Evolutionary conservation across 2,329 filamentous ascomycete genomes (phyloP), one percentile per base, ranked within the genome.

Genomic region (Zymoseptoria crescenta): DNA sequence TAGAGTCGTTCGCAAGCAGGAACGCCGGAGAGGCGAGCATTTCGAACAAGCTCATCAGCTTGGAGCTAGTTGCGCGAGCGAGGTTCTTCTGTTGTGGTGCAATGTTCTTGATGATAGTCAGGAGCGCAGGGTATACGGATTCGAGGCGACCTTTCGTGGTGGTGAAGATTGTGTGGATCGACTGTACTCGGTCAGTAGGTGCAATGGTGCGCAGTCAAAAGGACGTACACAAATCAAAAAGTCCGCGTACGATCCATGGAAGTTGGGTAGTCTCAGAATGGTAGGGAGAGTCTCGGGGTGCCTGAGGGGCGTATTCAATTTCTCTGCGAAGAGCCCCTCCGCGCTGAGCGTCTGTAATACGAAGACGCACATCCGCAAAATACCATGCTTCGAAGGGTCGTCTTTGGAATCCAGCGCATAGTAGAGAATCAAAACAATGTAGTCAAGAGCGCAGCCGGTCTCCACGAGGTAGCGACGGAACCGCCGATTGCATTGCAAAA

Each of bases 391-490:
- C 1, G 91, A 86, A 20, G 88, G 79, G 69, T 97, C 93, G 49
- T 85, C 83, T 70, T 91, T 91, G 73, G 94, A 88, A 71, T 96
- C 91, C 52, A 96, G 84, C 4, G 92, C 91, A 72, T 97, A 96
- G 75, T 95, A 99, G 3, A 97, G 77, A 49, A 95, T 86, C 20
- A 97, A 79, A 10, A 97, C 84, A 55, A 96, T 82, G 74, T 97
- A 96, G 72, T 99, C 94, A 69, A 96, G 90, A 0, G 89, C 90
- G 56, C 93, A 82, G 70, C 94, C 91, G 0, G 94, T 97, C 68
- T 99, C 94, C 63, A 97, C 93, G 69, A 99, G 94, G 74, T 96
- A 99, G 1, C 91, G 91, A 30, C 94, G 83, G 76, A 99, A 99
- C 60, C 93, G 84, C 76, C 96, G 97, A 76, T 99, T 99, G 81